Evolutionary conservation across 768 basidiomycete species (phyloP).

Genomic region (Rhizopogon vinicolor): DNA sequence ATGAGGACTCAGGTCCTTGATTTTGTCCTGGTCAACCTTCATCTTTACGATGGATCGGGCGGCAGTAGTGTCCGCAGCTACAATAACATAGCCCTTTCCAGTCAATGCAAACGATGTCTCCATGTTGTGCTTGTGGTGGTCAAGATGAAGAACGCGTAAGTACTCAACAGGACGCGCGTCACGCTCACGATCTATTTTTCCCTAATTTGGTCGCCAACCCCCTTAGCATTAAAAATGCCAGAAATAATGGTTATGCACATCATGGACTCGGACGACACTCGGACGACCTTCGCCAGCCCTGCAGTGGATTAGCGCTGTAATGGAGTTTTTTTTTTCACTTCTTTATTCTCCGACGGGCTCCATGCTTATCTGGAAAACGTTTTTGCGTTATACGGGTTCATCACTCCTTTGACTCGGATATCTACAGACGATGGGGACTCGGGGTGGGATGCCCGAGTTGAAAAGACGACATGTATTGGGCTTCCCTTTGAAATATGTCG

Average conservation of each 20-base stretch:
- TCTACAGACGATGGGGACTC: no score
- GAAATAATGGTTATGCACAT: neutral
- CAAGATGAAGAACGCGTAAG: conserved; percentile 14
- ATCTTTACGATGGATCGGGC: conserved; percentile 94
- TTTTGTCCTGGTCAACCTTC: conserved; percentile 97
- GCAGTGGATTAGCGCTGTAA: no score
- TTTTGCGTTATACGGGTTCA: no score
- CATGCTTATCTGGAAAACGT: no score
- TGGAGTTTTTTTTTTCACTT: no score
- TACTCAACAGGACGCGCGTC: conserved; percentile 24
- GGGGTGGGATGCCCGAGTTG: no score
- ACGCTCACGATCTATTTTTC: conserved; percentile 7
- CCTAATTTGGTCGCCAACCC: conserved; percentile 8
- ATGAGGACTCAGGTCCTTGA: conserved; percentile 86
- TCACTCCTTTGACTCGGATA: no score
- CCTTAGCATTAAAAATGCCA: neutral
- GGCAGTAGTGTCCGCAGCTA: conserved; percentile 89
- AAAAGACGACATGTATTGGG: no score
- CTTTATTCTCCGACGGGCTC: no score
- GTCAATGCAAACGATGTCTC: conserved; percentile 88
- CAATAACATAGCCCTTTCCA: conserved; percentile 90
- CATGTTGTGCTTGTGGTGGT: conserved; percentile 43
- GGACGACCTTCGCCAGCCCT: no score
- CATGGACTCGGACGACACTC: no score
- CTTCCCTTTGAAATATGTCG: no score